These are phyloP conservation scores for Coprinopsis cinerea DNA, from an alignment of 768 basidiomycete species.

Conservation along the genomic window DNA sequence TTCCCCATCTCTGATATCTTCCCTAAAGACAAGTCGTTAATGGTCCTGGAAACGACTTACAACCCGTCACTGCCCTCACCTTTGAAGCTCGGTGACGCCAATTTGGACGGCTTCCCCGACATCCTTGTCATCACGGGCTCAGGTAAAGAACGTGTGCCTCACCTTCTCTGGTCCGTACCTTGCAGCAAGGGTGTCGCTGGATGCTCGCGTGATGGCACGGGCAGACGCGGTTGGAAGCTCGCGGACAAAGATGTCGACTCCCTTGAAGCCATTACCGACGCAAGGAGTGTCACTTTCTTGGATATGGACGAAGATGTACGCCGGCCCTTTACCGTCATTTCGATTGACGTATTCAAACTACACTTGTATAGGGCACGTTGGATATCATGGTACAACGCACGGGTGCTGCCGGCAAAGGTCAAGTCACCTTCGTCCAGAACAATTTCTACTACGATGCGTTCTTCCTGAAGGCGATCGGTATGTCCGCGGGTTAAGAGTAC, in stretches of 20 bases:
- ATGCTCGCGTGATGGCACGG: conserved; percentile 43
- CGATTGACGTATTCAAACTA: neutral
- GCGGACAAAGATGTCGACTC: conserved; percentile 50
- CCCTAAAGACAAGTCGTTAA: conserved; percentile 46
- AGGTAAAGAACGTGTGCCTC: conserved; percentile 44
- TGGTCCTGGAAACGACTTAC: conserved; percentile 64
- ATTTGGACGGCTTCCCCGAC: conserved; percentile 94
- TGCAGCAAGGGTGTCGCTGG: conserved; percentile 53
- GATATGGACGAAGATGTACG: conserved; percentile 96
- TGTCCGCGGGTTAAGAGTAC: too few relatives aligned
- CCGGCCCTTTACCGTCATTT: conserved; percentile 14
- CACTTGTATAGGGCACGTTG: conserved; percentile 57
- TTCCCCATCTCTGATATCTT: conserved; percentile 63
- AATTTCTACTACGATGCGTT: conserved; percentile 99
- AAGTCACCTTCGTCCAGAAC: conserved; percentile 83
- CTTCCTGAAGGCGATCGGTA: conserved; percentile 94
- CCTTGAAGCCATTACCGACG: conserved; percentile 69
- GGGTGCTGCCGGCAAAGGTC: conserved; percentile 56
- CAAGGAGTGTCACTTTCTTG: conserved; percentile 69
- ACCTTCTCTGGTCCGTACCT: conserved; percentile 57
- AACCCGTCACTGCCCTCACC: conserved; percentile 68
- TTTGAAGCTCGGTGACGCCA: conserved; percentile 80
- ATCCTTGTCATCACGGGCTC: conserved; percentile 53
- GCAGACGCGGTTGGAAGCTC: conserved; percentile 62
- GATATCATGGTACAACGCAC: conserved; percentile 90